Evolutionary conservation across 352 stramenopile species (phyloP).

Genomic region (Phytopythium helicoides): DNA sequence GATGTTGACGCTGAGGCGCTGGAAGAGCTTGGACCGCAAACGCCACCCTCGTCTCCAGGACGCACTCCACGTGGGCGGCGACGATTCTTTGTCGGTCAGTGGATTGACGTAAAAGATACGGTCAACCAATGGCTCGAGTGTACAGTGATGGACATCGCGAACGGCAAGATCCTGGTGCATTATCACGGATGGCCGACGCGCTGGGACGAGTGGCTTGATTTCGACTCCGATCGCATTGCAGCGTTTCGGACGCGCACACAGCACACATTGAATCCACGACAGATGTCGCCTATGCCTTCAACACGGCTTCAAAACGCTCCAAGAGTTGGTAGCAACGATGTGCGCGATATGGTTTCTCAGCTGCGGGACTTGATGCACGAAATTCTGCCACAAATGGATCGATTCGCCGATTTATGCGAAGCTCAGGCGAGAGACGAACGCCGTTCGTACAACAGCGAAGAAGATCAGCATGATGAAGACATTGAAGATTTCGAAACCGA

Average conservation of each 20-base stretch:
- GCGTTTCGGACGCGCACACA: conserved; percentile 94
- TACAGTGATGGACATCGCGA: conserved; percentile 90
- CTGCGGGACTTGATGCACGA: conserved; percentile 68
- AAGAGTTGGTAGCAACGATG: conserved; percentile 32
- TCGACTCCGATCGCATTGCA: conserved; percentile 92
- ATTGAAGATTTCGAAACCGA: no score
- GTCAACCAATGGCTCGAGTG: conserved; percentile 98
- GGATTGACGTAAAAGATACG: conserved; percentile 97
- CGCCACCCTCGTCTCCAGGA: conserved; percentile 2
- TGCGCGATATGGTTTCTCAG: conserved; percentile 48
- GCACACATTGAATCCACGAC: conserved; percentile 38
- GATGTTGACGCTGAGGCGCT: not conserved
- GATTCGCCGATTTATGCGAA: conserved; percentile 61
- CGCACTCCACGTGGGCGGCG: conserved; percentile 28
- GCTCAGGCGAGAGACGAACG: conserved; percentile 14
- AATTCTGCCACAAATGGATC: conserved; percentile 69
- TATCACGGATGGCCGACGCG: conserved; percentile 97
- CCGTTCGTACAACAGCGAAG: no score
- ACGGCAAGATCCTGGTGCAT: conserved; percentile 91
- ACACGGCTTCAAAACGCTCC: conserved; percentile 58
- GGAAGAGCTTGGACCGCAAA: conserved; percentile 8
- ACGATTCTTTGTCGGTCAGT: conserved; percentile 91
- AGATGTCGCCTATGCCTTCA: conserved; percentile 55
- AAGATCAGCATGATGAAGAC: conserved; percentile 4
- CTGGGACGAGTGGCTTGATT: conserved; percentile 98